A percentile compares a stretch with the other conserved stretches of the same genome.
Conservation (phyloP, 768 basidiomycete genomes). For the Kwoniella sp. region DNA sequence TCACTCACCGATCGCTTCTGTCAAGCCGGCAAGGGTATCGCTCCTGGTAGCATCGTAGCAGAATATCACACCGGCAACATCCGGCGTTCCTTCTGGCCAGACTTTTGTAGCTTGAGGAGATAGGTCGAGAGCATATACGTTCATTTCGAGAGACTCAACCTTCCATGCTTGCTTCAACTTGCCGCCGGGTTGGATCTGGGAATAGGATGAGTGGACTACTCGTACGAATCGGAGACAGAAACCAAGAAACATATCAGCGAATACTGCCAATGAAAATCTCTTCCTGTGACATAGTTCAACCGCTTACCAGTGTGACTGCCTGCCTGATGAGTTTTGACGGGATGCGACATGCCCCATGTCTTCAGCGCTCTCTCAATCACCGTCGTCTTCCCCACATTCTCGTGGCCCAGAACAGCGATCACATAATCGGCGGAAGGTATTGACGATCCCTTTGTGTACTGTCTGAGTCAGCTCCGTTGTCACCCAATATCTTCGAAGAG, state of each 20-base stretch:
- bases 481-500: no score
- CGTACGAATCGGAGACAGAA: background rate
- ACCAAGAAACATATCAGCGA: background rate
- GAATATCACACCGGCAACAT: conserved; percentile 75
- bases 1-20: conserved; percentile 69
- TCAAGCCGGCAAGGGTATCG: conserved; percentile 68
- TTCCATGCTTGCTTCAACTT: conserved; percentile 37
- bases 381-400: conserved; percentile 80
- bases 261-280: no score
- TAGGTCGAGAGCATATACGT: conserved; percentile 51
- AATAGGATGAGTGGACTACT: conserved; percentile 34
- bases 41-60: conserved; percentile 76
- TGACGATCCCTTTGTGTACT: conserved; percentile 3
- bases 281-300: no score
- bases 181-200: conserved; percentile 43
- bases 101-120: conserved; percentile 20
- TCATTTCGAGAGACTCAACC: conserved; percentile 50
- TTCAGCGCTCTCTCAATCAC: conserved; percentile 76
- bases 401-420: conserved; percentile 75
- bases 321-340: conserved; percentile 20
- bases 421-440: conserved; percentile 30
- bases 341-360: conserved; percentile 57
- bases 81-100: conserved; percentile 57
- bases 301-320: conserved; percentile 41
- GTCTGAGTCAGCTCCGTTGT: background rate